These are phyloP conservation scores for Hypoxylon sp. DNA, from an alignment of 2,329 filamentous ascomycete genomes.

Conservation along the genomic window DNA sequence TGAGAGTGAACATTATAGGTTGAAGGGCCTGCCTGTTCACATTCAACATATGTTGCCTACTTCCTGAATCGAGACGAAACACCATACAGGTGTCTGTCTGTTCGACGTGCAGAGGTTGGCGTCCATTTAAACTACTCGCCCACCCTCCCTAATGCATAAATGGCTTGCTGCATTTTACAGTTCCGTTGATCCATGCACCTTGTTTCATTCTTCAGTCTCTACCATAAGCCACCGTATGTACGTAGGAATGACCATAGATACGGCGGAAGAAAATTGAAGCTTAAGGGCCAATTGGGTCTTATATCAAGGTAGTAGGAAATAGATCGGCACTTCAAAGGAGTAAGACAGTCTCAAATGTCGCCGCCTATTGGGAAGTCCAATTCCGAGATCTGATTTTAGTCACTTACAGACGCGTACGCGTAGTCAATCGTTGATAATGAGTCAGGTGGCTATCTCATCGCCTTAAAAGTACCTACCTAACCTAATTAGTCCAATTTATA, in stretches of 20 bases:
- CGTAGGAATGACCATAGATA: neutral
- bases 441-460: too few species aligned
- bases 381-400: neutral
- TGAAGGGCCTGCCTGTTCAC: too few species aligned
- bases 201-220: neutral
- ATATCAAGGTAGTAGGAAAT: neutral
- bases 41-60: neutral
- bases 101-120: slow-evolving; percentile 7
- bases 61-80: neutral
- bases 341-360: neutral
- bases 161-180: neutral
- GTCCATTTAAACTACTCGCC: slow-evolving; percentile 12
- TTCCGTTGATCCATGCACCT: neutral
- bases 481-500: too few species aligned
- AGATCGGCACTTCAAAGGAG: neutral
- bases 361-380: neutral
- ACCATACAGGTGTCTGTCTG: neutral
- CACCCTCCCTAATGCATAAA: slow-evolving; percentile 12
- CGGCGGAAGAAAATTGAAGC: neutral
- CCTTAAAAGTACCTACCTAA: too few species aligned
- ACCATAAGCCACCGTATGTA: neutral
- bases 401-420: neutral
- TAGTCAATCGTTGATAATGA: neutral
- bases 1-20: neutral
- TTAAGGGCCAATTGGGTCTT: neutral